Evolutionary conservation across 495 filamentous ascomycete species (phyloP).

Genomic region (Daldinia bambusicola): DNA sequence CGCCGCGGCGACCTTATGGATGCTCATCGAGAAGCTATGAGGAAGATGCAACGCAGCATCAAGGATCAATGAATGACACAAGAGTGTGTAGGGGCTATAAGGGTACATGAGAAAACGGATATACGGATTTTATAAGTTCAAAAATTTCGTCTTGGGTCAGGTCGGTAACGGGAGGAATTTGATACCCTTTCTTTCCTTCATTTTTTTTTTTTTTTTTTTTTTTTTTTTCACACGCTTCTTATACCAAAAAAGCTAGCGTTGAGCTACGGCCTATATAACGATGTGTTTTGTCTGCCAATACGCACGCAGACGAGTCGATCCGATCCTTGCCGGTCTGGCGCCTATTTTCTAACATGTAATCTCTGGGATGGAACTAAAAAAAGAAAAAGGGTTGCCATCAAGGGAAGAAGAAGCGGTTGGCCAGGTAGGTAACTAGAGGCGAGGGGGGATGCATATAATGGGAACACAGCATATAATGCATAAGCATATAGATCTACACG

Average conservation of each 20-base stretch:
- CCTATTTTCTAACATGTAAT: conserved; percentile 44
- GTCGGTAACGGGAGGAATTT: conserved; percentile 25
- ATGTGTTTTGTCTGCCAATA: background rate
- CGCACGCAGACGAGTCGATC: conserved; percentile 1
- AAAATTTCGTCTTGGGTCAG: conserved; percentile 6
- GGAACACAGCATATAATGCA: conserved; percentile 17
- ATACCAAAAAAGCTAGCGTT: background rate
- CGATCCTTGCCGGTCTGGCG: background rate
- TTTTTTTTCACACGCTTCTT: conserved; percentile 12
- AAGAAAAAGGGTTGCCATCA: background rate
- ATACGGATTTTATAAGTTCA: conserved; percentile 12
- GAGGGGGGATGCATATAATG: conserved; percentile 27
- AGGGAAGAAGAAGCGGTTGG: background rate
- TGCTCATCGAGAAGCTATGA: conserved; percentile 81
- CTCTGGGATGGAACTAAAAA: conserved; percentile 5
- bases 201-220: conserved; percentile 20
- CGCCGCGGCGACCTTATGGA: conserved; percentile 78
- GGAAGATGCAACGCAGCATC: conserved; percentile 80
- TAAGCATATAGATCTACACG: background rate
- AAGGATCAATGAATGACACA: conserved; percentile 55
- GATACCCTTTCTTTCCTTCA: conserved; percentile 43
- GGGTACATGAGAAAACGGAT: conserved; percentile 11
- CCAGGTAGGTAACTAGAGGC: conserved; percentile 13
- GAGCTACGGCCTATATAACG: background rate
- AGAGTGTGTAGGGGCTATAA: conserved; percentile 13